Percentiles rank a stretch among this genome's conserved stretches.
phyloP scores from a whole-genome alignment of 805 yeast species.

The Ogataea philodendri region DNA sequence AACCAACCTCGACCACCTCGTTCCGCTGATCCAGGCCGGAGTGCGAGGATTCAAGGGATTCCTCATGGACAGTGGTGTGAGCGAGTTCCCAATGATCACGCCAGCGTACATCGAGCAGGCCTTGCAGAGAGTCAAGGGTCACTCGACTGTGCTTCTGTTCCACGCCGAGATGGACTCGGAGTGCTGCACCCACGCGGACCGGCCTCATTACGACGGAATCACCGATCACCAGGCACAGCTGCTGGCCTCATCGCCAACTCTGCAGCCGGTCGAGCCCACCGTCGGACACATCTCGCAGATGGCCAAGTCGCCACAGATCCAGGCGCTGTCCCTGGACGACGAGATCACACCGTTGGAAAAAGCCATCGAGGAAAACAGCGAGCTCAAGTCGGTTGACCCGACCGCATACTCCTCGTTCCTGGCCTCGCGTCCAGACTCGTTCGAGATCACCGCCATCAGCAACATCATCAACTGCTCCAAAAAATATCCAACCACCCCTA shows the following conservation, averaged over 20 bases:
- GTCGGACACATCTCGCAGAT: constrained; percentile 44
- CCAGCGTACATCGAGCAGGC: constrained; percentile 65
- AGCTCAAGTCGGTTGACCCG: constrained; percentile 52
- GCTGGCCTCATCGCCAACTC: constrained; percentile 52
- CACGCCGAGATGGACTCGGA: constrained; percentile 78
- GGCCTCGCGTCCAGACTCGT: constrained; percentile 83
- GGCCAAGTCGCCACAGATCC: constrained; percentile 34
- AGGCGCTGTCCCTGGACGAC: constrained; percentile 18
- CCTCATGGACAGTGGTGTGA: constrained; percentile 92
- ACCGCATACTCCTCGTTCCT: constrained; percentile 68
- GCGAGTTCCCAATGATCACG: constrained; percentile 84
- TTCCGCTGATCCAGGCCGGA: constrained; percentile 78
- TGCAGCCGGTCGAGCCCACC: constrained; percentile 60
- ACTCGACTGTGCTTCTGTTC: constrained; percentile 77
- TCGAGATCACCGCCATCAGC: constrained; percentile 81
- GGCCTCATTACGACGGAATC: constrained; percentile 36
- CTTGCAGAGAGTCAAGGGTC: constrained; percentile 57
- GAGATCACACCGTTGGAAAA: constrained; percentile 28
- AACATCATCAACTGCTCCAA: constrained; percentile 65
- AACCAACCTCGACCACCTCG: constrained; percentile 61
- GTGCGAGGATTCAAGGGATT: constrained; percentile 95
- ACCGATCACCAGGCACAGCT: constrained; percentile 52
- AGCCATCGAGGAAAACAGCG: constrained; percentile 20
- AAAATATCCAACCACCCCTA: constrained; percentile 55
- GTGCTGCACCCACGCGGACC: constrained; percentile 35